Evolutionary conservation across 1,139 yeast species (phyloP).

Genomic region (Suhomyces maxii): DNA sequence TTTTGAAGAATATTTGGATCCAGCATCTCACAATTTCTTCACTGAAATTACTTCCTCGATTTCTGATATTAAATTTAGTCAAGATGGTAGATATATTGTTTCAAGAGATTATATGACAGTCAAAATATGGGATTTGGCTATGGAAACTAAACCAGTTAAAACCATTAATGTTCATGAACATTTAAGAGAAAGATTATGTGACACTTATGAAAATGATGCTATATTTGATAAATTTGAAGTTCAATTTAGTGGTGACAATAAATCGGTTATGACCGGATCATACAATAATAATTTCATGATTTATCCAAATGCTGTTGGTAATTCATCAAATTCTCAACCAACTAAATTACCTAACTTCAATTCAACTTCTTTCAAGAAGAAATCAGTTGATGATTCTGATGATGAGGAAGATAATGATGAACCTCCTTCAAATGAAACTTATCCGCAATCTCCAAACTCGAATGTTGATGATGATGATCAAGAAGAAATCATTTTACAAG

Average conservation of each 20-base stretch:
- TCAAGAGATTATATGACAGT: conserved; percentile 97
- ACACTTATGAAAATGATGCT: conserved; percentile 97
- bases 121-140: conserved; percentile 96
- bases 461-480: conserved; percentile 57
- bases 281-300: conserved; percentile 97
- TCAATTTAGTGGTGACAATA: conserved; percentile 90
- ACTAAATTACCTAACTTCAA: conserved; percentile 19
- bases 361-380: conserved; percentile 20
- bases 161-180: conserved; percentile 96
- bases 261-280: conserved; percentile 94
- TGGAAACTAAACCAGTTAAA: conserved; percentile 93
- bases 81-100: conserved; percentile 91
- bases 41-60: conserved; percentile 96
- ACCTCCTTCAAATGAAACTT: conserved; percentile 29
- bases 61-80: conserved; percentile 89
- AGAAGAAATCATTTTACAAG: conserved; percentile 82
- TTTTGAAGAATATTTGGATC: conserved; percentile 92
- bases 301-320: conserved; percentile 73
- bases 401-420: conserved; percentile 36
- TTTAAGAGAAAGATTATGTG: conserved; percentile 89
- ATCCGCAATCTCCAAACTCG: conserved; percentile 39
- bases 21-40: conserved; percentile 90
- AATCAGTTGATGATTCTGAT: conserved; percentile 34
- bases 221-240: conserved; percentile 98
- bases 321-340: conserved; percentile 14